phyloP scores from a whole-genome alignment of 768 basidiomycete species.

The Hypholoma fasciculare region DNA sequence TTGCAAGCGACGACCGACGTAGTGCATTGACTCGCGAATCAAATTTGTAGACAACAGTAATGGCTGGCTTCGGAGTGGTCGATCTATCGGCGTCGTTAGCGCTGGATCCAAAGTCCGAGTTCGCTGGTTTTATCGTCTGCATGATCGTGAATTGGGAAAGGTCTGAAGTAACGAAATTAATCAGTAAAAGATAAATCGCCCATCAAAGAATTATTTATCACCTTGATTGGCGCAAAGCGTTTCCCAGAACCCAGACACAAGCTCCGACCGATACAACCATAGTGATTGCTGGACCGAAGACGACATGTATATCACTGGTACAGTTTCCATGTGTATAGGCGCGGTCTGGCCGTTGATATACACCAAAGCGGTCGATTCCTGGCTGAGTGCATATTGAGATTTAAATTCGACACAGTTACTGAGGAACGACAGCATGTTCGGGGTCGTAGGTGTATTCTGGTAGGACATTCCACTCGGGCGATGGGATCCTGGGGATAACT shows the following conservation, averaged over 20 bases:
- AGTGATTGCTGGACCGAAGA: slow-evolving; percentile 23
- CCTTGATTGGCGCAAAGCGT: slow-evolving; percentile 43
- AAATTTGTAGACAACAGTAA: slow-evolving; percentile 26
- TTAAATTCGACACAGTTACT: slow-evolving; percentile 40
- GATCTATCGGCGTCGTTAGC: background rate
- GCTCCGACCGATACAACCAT: slow-evolving; percentile 43
- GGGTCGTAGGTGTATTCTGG: background rate
- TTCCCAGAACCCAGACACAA: slow-evolving; percentile 54
- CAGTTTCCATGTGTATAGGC: slow-evolving; percentile 47
- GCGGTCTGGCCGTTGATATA: slow-evolving; percentile 34
- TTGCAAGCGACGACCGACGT: slow-evolving; percentile 4
- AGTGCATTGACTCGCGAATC: background rate
- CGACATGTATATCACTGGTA: slow-evolving; percentile 24
- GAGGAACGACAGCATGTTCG: slow-evolving; percentile 12
- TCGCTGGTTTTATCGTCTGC: slow-evolving; percentile 39
- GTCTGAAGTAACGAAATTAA: slow-evolving; percentile 31
- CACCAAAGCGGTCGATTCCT: slow-evolving; percentile 46
- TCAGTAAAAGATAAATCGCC: background rate
- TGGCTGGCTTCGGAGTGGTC: background rate
- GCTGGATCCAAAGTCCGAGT: background rate
- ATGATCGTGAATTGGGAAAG: slow-evolving; percentile 50
- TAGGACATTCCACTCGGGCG: slow-evolving; percentile 1
- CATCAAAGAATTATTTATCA: slow-evolving; percentile 20
- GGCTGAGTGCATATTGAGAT: slow-evolving; percentile 43
- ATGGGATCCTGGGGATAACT: slow-evolving; percentile 18